Base-by-base conservation (phyloP, 805 yeast genomes). In the Wickerhamomyces strasburgensis region DNA sequence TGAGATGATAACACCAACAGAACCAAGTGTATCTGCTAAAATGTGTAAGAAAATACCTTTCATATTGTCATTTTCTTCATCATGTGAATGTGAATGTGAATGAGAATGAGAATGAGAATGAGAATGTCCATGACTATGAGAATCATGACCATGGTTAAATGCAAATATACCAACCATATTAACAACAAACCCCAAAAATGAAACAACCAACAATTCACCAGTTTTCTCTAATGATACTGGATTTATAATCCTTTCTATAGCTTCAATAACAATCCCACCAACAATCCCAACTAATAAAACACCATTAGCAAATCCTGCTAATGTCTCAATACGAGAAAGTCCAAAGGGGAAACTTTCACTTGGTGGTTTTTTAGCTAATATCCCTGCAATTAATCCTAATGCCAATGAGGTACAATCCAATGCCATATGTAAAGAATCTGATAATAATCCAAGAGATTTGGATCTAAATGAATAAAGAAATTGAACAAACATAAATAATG, bases 351-450 rank as follows among this genome's bases (percentile, higher is more conserved):
- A 90, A 35, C 73, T 70, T n/a, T 80, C 71, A 40, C 74, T 74
- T 5, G 84, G 72, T 2, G 79, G 78, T 43, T 65, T 65, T 44
- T 75, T 78, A 3, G 82, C 68, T 35, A 78, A 61, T 11, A 76
- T 71, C 16, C 94, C 85, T 0, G 99, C 98, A 18, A 90, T 69
- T 2, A 93, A 65, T 0, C 99, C 99, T 21, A 93, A 73, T 3
- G 93, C 78, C 38, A 93, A 65, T 0, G 98, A 94, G 0, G 87
- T 73, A 58, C 98, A 93, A 60, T 93, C 99, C 38, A 93, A 68
- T 3, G 95, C 84, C 99, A 93, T 93, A 60, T 93, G 99, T 35
- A 93, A 69, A 1, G 96, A 87, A 55, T 93, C 99, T 14, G 96
- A 87, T 35, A 93, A 60, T 17, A 93, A 67, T 9, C 98, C 97